Percentiles rank a stretch among this genome's conserved stretches.
These are phyloP conservation scores for Mycena citricolor DNA, from an alignment of 1,284 basidiomycete genomes.

Conservation along the genomic window DNA sequence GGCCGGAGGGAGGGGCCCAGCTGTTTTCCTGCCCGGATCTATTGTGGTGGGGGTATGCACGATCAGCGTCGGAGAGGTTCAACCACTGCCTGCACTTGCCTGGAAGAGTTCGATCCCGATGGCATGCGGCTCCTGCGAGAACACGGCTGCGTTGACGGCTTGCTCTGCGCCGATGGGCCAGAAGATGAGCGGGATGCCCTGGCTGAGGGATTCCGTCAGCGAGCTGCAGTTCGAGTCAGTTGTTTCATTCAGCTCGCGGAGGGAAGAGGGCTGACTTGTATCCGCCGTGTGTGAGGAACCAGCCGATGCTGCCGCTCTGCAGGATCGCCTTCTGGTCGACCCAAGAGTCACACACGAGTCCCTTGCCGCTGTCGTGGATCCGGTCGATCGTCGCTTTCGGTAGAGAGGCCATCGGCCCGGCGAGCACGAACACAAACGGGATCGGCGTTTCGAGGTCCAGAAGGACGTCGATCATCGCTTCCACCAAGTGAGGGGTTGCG, in stretches of 20 bases:
- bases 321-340: neutral
- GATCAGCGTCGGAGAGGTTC: neutral
- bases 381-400: constrained; percentile 7
- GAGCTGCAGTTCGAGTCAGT: neutral
- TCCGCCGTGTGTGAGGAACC: constrained; percentile 13
- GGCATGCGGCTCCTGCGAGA: neutral
- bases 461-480: constrained; percentile 8
- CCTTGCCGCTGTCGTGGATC: constrained; percentile 7
- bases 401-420: constrained; percentile 1
- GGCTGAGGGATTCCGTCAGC: neutral
- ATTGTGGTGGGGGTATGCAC: neutral
- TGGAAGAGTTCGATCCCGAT: neutral
- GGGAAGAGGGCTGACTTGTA: constrained; percentile 4
- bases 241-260: too few relatives aligned
- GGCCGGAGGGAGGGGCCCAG: constrained; percentile 9
- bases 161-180: constrained; percentile 2
- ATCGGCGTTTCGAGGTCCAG: constrained; percentile 4
- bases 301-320: neutral
- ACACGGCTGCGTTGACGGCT: constrained; percentile 1
- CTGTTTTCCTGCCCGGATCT: constrained; percentile 13
- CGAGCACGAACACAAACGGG: constrained; percentile 14
- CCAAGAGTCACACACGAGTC: constrained; percentile 7
- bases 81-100: constrained; percentile 1
- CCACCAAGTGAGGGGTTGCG: constrained; percentile 1
- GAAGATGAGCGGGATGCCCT: constrained; percentile 3